Percentiles rank a stretch among this genome's conserved stretches.
phyloP scores from a whole-genome alignment of 257 asterid genomes.

The Solanum boliviense region DNA sequence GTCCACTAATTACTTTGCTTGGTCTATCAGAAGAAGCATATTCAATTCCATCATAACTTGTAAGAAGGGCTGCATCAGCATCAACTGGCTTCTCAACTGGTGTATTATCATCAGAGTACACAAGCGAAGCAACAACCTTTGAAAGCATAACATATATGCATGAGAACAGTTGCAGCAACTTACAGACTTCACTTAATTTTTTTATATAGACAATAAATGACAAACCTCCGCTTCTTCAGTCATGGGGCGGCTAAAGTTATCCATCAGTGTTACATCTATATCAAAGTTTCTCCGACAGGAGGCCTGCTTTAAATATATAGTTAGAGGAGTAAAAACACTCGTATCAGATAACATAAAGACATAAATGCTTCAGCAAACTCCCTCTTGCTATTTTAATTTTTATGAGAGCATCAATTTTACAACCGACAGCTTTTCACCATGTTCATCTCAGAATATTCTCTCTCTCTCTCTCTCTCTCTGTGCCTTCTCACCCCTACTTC shows the following conservation, averaged over 20 bases:
- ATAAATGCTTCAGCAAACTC: background rate
- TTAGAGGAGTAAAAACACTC: background rate
- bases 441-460: background rate
- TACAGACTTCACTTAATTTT: background rate
- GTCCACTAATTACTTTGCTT: constrained; percentile 50
- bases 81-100: constrained; percentile 64
- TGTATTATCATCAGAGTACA: constrained; percentile 51
- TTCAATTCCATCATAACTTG: constrained; percentile 60
- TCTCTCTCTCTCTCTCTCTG: background rate
- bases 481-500: background rate
- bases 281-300: constrained; percentile 81
- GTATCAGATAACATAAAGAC: background rate
- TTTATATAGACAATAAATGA: background rate
- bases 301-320: constrained; percentile 42
- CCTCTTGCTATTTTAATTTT: background rate
- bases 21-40: constrained; percentile 53
- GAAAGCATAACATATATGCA: constrained; percentile 1
- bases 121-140: constrained; percentile 77
- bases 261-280: constrained; percentile 53
- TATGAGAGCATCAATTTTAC: background rate
- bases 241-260: constrained; percentile 45
- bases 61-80: constrained; percentile 73
- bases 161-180: constrained; percentile 3
- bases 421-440: background rate
- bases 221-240: constrained; percentile 64